phyloP scores from a whole-genome alignment of 495 filamentous ascomycete species.

The Amphirosellinia nigrospora region DNA sequence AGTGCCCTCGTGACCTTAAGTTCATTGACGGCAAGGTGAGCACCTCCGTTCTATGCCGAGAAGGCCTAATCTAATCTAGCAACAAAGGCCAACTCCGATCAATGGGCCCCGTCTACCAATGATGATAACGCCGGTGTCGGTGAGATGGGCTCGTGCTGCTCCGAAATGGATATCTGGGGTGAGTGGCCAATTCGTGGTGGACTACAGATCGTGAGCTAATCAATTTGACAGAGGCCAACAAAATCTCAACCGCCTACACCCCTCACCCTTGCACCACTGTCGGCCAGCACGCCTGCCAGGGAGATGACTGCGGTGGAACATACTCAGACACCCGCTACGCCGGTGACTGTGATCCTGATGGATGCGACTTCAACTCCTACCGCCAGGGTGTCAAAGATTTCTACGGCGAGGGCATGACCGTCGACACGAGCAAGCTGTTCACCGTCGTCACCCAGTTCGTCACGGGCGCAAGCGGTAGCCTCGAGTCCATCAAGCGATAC shows the following conservation, averaged over 20 bases:
- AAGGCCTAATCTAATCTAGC: slow-evolving; percentile 6
- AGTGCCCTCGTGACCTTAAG: slow-evolving; percentile 60
- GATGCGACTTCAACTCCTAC: slow-evolving; percentile 56
- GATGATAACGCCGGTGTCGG: slow-evolving; percentile 64
- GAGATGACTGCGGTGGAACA: slow-evolving; percentile 55
- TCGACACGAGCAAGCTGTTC: slow-evolving; percentile 64
- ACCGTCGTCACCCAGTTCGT: slow-evolving; percentile 76
- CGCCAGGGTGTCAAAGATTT: slow-evolving; percentile 59
- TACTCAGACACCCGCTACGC: slow-evolving; percentile 50
- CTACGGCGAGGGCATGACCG: slow-evolving; percentile 58
- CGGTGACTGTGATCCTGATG: slow-evolving; percentile 61
- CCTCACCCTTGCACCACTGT: slow-evolving; percentile 67
- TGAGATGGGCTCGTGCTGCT: slow-evolving; percentile 68
- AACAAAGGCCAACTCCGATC: slow-evolving; percentile 60
- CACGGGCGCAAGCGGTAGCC: slow-evolving; percentile 57
- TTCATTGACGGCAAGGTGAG: slow-evolving; percentile 54
- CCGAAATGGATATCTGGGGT: slow-evolving; percentile 73
- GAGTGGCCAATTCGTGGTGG: slow-evolving; percentile 45
- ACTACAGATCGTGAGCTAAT: slow-evolving; percentile 2
- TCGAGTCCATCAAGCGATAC: slow-evolving; percentile 64
- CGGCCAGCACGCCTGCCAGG: slow-evolving; percentile 52
- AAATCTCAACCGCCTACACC: slow-evolving; percentile 63
- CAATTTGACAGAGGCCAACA: slow-evolving; percentile 64
- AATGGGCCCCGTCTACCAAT: slow-evolving; percentile 61
- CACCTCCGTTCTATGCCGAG: not conserved